phyloP scores from a whole-genome alignment of 805 yeast genomes.

The Candida ficus region DNA sequence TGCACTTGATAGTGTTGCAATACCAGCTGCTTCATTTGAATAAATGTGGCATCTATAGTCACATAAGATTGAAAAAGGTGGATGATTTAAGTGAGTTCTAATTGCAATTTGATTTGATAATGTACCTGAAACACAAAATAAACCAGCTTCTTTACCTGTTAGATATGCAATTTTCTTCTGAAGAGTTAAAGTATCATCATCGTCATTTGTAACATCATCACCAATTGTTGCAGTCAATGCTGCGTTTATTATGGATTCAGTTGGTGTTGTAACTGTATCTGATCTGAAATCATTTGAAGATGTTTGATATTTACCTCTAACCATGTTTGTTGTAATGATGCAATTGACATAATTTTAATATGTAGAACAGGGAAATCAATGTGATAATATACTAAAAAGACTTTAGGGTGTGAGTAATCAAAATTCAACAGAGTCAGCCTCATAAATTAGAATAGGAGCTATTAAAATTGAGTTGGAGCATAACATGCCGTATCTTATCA shows the following conservation, averaged over 20 bases:
- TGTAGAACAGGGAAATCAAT: too few relatives aligned
- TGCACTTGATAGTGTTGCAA: constrained; percentile 85
- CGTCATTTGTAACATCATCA: constrained; percentile 88
- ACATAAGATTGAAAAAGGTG: constrained; percentile 82
- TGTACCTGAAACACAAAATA: constrained; percentile 87
- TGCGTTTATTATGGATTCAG: constrained; percentile 64
- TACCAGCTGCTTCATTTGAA: constrained; percentile 84
- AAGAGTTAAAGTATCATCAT: constrained; percentile 57
- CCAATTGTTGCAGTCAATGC: constrained; percentile 59
- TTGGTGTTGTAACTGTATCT: constrained; percentile 91
- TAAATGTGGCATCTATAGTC: constrained; percentile 84
- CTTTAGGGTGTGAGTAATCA: too few relatives aligned
- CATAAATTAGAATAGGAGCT: too few relatives aligned
- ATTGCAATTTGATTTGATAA: constrained; percentile 84
- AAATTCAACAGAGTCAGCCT: too few relatives aligned
- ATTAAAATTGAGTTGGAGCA: too few relatives aligned
- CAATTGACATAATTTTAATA: too few relatives aligned
- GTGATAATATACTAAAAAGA: too few relatives aligned
- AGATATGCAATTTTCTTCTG: constrained; percentile 60
- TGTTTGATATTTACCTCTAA: constrained; percentile 4
- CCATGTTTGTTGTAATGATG: too few relatives aligned
- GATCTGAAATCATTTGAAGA: constrained; percentile 53
- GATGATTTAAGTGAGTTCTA: constrained; percentile 69
- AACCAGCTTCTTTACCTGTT: constrained; percentile 76
- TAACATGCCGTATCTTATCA: too few relatives aligned